Evolutionary conservation across 805 yeast genomes (phyloP), one percentile per base, ranked within the genome.

Genomic region (Wickerhamiella alocasiicola): DNA sequence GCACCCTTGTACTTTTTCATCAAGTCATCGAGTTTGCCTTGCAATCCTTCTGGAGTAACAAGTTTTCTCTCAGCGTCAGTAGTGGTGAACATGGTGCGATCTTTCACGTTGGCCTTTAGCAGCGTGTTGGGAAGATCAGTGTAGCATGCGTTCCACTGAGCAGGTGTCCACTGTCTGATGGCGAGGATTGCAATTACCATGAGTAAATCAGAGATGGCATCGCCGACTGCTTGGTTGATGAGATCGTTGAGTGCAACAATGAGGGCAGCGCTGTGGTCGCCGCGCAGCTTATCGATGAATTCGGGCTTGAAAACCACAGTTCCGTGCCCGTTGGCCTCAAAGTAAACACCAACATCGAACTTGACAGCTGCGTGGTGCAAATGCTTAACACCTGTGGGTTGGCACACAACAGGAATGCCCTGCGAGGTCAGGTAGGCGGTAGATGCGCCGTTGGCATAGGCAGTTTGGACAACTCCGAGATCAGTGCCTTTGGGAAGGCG

Each of bases 311-410:
- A 91, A 16, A 84, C 66, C 5, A 88, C 94, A 0, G 98, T 91
- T 11, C 98, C 98, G 56, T 91, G 98, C n/a, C 98, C 98, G 57
- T 91, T 91, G 41, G 98, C 98, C 64, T 91, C 98, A 53, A 91
- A 91, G 62, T 91, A 91, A 12, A 91, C 77, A 19, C 98, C 98
- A 46, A 88, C 70, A 54, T 85, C 97, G 55, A 72, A 91, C 31
- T 74, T 69, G 45, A 71, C 74, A 1, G 94, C 91, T 38, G 85
- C 94, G 55, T 88, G 96, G 57, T 91, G 98, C 48, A 91, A 66
- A 62, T 91, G 94, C 61, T 91, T 91, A 26, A 91, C 98, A 29
- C 98, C 98, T 2, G 98, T 91, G 31, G 94, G 79, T 0, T 97
- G 82, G 59, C 88, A 82, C 1, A 74, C 73, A 4, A 84, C 95